phyloP scores from a whole-genome alignment of 2,329 filamentous ascomycete genomes.

The Penicillium brevicompactum region DNA sequence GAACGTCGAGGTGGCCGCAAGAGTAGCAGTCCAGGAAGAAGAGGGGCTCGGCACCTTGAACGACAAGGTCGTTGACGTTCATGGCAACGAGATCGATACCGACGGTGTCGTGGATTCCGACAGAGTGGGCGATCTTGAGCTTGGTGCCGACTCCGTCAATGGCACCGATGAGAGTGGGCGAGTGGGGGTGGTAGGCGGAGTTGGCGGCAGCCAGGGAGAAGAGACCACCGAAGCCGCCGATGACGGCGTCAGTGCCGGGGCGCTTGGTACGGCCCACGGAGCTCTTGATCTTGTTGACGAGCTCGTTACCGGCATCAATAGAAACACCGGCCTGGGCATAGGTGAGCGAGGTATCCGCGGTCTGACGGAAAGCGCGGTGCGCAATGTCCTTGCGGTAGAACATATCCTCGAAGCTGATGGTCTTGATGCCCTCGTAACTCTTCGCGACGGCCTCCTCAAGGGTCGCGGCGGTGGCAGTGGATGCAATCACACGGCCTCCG shows the following conservation, averaged over 20 bases:
- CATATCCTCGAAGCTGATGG: conserved; percentile 83
- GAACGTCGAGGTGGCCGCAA: conserved; percentile 81
- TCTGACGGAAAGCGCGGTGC: conserved; percentile 59
- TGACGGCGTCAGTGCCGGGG: conserved; percentile 86
- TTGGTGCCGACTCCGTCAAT: conserved; percentile 98
- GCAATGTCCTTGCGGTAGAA: conserved; percentile 94
- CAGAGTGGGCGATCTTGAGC: conserved; percentile 89
- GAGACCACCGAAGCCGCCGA: conserved; percentile 92
- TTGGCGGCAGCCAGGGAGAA: conserved; percentile 69
- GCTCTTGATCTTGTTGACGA: conserved; percentile 88
- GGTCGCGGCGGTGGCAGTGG: conserved; percentile 75
- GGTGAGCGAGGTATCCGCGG: conserved; percentile 61
- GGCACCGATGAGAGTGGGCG: conserved; percentile 84
- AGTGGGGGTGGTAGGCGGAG: conserved; percentile 73
- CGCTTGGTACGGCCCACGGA: conserved; percentile 83
- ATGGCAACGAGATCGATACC: conserved; percentile 97
- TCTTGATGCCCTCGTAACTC: conserved; percentile 81
- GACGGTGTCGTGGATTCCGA: conserved; percentile 89
- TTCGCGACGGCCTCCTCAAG: conserved; percentile 81
- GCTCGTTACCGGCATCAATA: conserved; percentile 89
- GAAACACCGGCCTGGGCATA: conserved; percentile 93
- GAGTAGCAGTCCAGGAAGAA: conserved; percentile 99
- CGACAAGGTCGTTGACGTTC: conserved; percentile 98
- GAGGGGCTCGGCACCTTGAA: conserved; percentile 90
- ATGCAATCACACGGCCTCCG: conserved; percentile 89